These are phyloP conservation scores for Plantago major DNA, from an alignment of 257 asterid species.

Conservation along the genomic window DNA sequence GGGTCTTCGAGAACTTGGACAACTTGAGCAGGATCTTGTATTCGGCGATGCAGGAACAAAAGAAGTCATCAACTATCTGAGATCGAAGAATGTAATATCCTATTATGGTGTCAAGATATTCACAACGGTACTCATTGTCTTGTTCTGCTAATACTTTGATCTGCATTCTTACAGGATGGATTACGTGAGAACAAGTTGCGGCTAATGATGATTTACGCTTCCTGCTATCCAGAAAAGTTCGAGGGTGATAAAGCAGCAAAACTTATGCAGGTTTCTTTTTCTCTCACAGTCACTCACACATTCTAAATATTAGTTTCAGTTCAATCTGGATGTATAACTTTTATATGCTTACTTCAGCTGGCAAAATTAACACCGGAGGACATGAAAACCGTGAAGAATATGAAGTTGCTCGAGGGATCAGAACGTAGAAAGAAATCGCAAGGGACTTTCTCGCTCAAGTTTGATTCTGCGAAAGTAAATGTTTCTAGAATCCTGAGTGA, in stretches of 20 bases:
- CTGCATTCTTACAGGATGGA: conserved; percentile 46
- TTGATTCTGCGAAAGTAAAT: conserved; percentile 82
- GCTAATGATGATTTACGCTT: conserved; percentile 82
- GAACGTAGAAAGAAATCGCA: conserved; percentile 53
- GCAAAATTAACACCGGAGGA: conserved; percentile 82
- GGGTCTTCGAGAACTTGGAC: conserved; percentile 89
- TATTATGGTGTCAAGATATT: conserved; percentile 12
- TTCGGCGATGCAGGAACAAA: conserved; percentile 99
- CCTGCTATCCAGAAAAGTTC: conserved; percentile 85
- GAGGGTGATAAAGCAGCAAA: conserved; percentile 89
- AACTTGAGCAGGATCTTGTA: conserved; percentile 95
- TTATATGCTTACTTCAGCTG: conserved; percentile 44
- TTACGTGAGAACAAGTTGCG: conserved; percentile 66
- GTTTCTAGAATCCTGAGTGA: conserved; percentile 8
- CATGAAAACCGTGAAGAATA: conserved; percentile 81
- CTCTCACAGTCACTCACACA: conserved; percentile 8
- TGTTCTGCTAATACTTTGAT: conserved; percentile 12
- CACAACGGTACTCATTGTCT: conserved; percentile 4
- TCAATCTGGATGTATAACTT: conserved; percentile 17
- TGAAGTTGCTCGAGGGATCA: conserved; percentile 72
- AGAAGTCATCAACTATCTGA: conserved; percentile 73
- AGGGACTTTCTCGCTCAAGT: conserved; percentile 80
- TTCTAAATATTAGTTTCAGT: not conserved
- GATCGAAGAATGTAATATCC: conserved; percentile 56
- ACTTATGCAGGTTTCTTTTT: conserved; percentile 81